Conservation (phyloP, 1,139 yeast species). For the Suhomyces guaymorum region DNA sequence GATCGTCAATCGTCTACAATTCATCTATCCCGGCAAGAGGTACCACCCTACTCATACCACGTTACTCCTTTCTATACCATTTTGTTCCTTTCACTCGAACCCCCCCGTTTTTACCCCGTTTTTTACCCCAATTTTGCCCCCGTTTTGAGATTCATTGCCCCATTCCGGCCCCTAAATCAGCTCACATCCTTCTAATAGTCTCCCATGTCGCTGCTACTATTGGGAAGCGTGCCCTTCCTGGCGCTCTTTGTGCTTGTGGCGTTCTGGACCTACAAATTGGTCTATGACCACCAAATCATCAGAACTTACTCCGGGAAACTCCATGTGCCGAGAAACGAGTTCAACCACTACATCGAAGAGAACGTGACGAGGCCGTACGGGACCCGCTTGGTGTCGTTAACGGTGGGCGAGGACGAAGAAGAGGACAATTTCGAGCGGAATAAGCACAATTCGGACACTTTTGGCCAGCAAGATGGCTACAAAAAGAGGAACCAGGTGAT, state of each 20-base stretch:
- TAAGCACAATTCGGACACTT: no score
- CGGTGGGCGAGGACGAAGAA: constrained; percentile 19
- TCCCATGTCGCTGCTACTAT: constrained; percentile 7
- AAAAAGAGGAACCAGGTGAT: constrained; percentile 16
- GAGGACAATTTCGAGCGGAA: constrained; percentile 26
- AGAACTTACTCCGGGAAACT: constrained; percentile 24
- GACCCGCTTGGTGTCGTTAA: constrained; percentile 20
- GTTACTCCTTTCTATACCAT: no score
- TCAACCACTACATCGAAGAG: constrained; percentile 21
- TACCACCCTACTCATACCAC: no score
- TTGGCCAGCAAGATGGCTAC: neutral
- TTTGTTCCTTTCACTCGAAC: no score
- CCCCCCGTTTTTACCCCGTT: no score
- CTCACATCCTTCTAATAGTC: no score
- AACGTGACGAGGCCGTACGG: constrained; percentile 14
- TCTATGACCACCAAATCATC: constrained; percentile 30
- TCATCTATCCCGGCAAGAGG: no score
- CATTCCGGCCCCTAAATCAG: no score
- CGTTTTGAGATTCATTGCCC: neutral
- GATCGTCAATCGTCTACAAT: no score
- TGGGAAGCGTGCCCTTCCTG: constrained; percentile 17
- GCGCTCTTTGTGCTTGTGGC: constrained; percentile 18
- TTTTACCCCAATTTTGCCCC: neutral
- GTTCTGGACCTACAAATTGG: constrained; percentile 24
- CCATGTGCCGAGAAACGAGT: constrained; percentile 16